A percentile compares a stretch with the other conserved stretches of the same genome.
phyloP scores from a whole-genome alignment of 108 stramenopile species.

The Pseudonitzschia multistriata region DNA sequence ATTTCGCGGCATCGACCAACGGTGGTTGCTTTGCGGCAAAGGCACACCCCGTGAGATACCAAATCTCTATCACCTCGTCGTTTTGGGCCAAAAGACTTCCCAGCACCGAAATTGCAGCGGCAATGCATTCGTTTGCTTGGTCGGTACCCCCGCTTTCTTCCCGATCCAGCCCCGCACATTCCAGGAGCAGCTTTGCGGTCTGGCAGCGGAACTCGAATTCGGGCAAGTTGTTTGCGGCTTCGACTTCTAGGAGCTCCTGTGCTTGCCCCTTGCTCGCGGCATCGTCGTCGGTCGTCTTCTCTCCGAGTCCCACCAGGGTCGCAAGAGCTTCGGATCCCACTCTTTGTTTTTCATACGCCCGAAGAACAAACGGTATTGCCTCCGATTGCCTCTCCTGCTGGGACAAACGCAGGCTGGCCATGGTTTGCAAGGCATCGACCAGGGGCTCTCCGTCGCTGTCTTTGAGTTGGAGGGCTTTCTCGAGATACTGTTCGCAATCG shows the following conservation, averaged over 20 bases:
- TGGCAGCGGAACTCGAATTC: slow-evolving; percentile 83
- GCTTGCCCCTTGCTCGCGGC: slow-evolving; percentile 19
- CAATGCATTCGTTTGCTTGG: slow-evolving; percentile 46
- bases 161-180: slow-evolving; percentile 57
- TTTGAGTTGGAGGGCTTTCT: slow-evolving; percentile 55
- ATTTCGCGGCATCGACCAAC: slow-evolving; percentile 49
- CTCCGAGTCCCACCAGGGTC: slow-evolving; percentile 62
- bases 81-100: slow-evolving; percentile 86
- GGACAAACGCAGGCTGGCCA: slow-evolving; percentile 76
- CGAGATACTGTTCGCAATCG: slow-evolving; percentile 59
- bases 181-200: slow-evolving; percentile 80
- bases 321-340: slow-evolving; percentile 78
- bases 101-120: slow-evolving; percentile 74
- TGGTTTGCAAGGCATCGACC: slow-evolving; percentile 84
- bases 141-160: slow-evolving; percentile 12
- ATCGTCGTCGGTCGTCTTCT: slow-evolving; percentile 17
- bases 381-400: slow-evolving; percentile 74
- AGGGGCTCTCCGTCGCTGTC: slow-evolving; percentile 46
- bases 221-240: slow-evolving; percentile 54
- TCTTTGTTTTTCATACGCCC: slow-evolving; percentile 70
- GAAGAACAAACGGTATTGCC: slow-evolving; percentile 57
- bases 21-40: slow-evolving; percentile 53
- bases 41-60: slow-evolving; percentile 82
- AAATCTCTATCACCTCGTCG: slow-evolving; percentile 87
- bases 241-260: slow-evolving; percentile 50